Base-by-base conservation (phyloP, 345 rosid genomes). In the Cardiospermum halicacabum region DNA sequence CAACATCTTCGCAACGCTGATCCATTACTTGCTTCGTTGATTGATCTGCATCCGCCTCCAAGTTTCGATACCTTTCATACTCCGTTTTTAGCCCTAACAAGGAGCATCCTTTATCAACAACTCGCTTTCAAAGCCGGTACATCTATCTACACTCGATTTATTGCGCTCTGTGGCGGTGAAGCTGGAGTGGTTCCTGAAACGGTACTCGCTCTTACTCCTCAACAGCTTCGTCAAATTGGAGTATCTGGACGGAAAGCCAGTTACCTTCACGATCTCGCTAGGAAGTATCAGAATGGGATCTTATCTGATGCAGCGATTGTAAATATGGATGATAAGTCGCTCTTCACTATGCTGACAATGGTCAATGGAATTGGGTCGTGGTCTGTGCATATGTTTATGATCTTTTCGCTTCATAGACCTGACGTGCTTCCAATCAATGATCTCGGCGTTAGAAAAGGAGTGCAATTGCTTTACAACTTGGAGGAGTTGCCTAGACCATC, bases 381-480 rank as follows among this genome's bases (percentile, higher is more conserved):
- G 97, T 94, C 97, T 2, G 99, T 94, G 58, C 96, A 94, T 58
- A 91, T 94, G 96, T 91, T 94, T 62, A 91, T 91, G 99, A 94
- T 94, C 7, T 85, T 87, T 71, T 94, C 99, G 45, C 85, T 94
- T 56, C 99, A 89, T 56, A 84, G 97, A 74, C 99, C 96, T 0
- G 99, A 94, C 68, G 99, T 94, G 58, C 78, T 94, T 68, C 96
- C 99, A 1, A 86, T 89, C 71, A 91, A 89, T 27, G 97, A 94
- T 67, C 89, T 91, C 0, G 92, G 91, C 7, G 86, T 91, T 18
- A 71, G 99, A 70, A 94, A 91, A 71, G 97, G 97, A 30, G 93
- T 94, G 70, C 99, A 91, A 74, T 48, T 87, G 74, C 89, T 89
- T 11, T 78, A 82, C 71, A 78, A 68, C 72, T 74, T 94, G 74